Evolutionary conservation across 2,329 filamentous ascomycete species (phyloP).

Genomic region (Trichoderma endophyticum): DNA sequence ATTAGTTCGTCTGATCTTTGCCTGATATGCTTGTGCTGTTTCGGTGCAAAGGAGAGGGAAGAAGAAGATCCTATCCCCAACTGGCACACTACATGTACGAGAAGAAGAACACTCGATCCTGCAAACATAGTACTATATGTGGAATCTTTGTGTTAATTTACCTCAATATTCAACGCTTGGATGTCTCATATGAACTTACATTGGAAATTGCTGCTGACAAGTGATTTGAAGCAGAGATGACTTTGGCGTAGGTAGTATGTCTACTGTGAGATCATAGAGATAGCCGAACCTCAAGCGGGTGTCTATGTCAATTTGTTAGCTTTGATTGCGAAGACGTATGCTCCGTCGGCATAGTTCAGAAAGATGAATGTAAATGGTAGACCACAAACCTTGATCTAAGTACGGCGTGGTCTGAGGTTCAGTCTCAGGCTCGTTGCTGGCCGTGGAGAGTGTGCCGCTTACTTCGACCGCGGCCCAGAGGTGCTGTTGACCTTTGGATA

Average conservation of each 20-base stretch:
- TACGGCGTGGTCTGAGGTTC: background rate
- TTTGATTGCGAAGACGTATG: background rate
- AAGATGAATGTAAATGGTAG: rapidly evolving
- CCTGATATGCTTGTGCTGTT: conserved; percentile 27
- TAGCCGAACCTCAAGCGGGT: conserved; percentile 42
- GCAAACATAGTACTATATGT: conserved; percentile 39
- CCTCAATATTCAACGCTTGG: background rate
- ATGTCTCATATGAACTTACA: conserved; percentile 31
- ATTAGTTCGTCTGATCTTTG: conserved; percentile 55
- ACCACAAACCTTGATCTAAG: background rate
- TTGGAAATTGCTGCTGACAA: conserved; percentile 41
- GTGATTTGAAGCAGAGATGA: conserved; percentile 46
- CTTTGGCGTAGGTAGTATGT: conserved; percentile 42
- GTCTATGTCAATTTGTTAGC: conserved; percentile 26
- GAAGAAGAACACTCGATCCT: conserved; percentile 45
- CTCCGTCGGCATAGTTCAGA: background rate
- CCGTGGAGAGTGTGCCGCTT: conserved; percentile 37
- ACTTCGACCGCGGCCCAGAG: conserved; percentile 53
- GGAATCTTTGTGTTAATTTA: background rate
- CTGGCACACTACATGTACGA: conserved; percentile 46
- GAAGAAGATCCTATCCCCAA: conserved; percentile 13
- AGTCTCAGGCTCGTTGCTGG: background rate
- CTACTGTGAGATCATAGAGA: conserved; percentile 47
- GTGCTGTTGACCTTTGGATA: conserved; percentile 32
- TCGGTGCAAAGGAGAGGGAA: conserved; percentile 6